phyloP scores from a whole-genome alignment of 2,329 filamentous ascomycete species.

The Sclerotinia sclerotiorum region DNA sequence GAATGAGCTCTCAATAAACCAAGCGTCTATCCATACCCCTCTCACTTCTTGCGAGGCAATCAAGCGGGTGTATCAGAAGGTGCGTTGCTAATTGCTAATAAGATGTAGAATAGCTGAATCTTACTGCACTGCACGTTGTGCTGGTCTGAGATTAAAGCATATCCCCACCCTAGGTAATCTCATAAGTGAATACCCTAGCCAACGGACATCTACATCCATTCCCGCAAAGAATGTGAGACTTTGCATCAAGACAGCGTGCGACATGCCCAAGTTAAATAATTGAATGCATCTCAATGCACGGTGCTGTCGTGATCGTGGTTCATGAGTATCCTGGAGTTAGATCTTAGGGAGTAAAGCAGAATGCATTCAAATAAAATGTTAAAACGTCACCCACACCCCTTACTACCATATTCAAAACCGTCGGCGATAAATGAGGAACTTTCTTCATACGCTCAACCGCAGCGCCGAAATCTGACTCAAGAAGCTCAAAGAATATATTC shows the following conservation, averaged over 20 bases:
- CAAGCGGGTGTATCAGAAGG: background rate
- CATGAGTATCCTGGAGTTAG: background rate
- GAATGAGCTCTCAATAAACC: background rate
- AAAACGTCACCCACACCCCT: background rate
- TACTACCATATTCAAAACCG: background rate
- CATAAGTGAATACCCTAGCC: background rate
- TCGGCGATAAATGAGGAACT: background rate
- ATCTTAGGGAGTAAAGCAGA: background rate
- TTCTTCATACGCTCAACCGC: background rate
- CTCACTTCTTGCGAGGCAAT: background rate
- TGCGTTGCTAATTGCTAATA: background rate
- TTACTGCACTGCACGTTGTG: no score
- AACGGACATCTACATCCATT: no score
- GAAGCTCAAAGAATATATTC: background rate
- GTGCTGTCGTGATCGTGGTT: no score
- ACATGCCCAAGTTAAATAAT: background rate
- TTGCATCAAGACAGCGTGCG: background rate
- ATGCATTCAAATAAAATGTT: background rate
- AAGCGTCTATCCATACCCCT: background rate
- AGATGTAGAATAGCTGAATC: no score
- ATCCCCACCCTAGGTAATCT: background rate
- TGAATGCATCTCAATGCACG: background rate
- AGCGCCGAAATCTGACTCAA: no score
- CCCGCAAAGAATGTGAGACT: no score
- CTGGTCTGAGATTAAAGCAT: background rate